These are phyloP conservation scores for Coemansia sp. DNA, from an alignment of 192 early-diverging fungal species.

Conservation along the genomic window DNA sequence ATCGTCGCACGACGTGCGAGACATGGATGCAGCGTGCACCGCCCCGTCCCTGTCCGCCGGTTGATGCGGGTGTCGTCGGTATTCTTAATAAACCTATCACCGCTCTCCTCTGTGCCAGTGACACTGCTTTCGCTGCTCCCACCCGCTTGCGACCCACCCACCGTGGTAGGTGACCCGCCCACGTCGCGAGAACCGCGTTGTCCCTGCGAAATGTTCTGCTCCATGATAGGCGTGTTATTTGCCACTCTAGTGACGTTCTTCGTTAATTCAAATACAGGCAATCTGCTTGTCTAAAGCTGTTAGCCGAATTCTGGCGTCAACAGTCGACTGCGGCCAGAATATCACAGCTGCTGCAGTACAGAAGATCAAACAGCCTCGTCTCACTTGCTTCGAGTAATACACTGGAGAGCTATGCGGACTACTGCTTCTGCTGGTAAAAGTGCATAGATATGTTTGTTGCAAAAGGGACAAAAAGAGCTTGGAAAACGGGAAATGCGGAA, in stretches of 20 bases:
- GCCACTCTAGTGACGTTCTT: not conserved
- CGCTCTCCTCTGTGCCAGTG: constrained; percentile 26
- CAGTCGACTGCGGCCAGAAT: not conserved
- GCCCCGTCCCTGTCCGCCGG: constrained; percentile 34
- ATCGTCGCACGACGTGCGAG: constrained; percentile 32
- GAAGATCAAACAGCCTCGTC: not conserved
- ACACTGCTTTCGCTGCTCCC: constrained; percentile 9
- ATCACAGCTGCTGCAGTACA: not conserved
- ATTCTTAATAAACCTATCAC: constrained; percentile 43
- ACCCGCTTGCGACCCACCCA: not conserved
- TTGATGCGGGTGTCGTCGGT: constrained; percentile 32
- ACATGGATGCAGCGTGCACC: constrained; percentile 49
- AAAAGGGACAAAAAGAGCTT: not conserved
- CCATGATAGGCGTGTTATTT: not conserved
- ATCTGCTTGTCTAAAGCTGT: not conserved
- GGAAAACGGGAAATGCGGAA: not conserved
- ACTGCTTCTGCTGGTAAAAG: not conserved
- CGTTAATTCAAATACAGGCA: not conserved
- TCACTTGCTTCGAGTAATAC: not conserved
- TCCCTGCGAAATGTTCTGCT: not conserved
- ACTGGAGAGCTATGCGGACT: not conserved
- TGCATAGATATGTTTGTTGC: not conserved
- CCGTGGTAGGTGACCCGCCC: not conserved
- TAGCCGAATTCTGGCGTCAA: not conserved
- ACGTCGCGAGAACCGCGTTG: not conserved